phyloP scores from a whole-genome alignment of 1,284 basidiomycete species.

The Cutaneotrichosporon mucoides region DNA sequence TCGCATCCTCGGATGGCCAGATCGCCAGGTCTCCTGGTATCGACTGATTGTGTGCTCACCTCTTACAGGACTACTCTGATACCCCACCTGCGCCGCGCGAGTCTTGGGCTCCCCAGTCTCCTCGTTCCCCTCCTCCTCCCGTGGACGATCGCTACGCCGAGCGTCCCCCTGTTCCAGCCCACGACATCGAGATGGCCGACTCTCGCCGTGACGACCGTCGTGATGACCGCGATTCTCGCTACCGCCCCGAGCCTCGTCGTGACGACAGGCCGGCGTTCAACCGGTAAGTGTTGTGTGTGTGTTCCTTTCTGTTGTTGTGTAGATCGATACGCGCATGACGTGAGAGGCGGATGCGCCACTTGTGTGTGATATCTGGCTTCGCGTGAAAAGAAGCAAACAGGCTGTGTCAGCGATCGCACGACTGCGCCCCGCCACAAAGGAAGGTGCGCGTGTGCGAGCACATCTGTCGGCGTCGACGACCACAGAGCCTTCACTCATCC shows the following conservation, averaged over 20 bases:
- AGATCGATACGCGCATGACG: too few species aligned
- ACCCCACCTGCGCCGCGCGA: conserved; percentile 34
- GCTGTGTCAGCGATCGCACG: too few species aligned
- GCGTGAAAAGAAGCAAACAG: too few species aligned
- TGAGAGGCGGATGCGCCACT: too few species aligned
- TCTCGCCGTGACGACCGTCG: conserved; percentile 7
- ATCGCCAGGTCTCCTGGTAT: too few species aligned
- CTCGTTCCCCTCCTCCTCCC: background rate
- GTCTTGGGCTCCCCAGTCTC: conserved; percentile 39
- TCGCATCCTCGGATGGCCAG: too few species aligned
- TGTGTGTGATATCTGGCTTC: too few species aligned
- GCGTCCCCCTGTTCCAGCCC: conserved; percentile 13
- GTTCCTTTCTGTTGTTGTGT: too few species aligned
- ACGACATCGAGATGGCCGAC: conserved; percentile 15
- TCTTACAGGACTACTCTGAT: conserved; percentile 9
- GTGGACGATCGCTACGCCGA: conserved; percentile 13
- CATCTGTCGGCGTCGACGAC: background rate
- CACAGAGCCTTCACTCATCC: too few species aligned
- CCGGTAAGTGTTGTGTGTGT: background rate
- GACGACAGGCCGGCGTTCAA: background rate
- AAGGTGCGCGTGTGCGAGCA: too few species aligned
- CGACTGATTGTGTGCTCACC: too few species aligned
- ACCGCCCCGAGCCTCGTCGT: background rate
- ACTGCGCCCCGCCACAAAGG: too few species aligned
- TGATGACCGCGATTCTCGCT: conserved; percentile 4